Percentiles rank a stretch among this genome's conserved stretches.
These are phyloP conservation scores for Akebia trifoliata DNA, from an alignment of 164 flowering plant species.

Conservation along the genomic window DNA sequence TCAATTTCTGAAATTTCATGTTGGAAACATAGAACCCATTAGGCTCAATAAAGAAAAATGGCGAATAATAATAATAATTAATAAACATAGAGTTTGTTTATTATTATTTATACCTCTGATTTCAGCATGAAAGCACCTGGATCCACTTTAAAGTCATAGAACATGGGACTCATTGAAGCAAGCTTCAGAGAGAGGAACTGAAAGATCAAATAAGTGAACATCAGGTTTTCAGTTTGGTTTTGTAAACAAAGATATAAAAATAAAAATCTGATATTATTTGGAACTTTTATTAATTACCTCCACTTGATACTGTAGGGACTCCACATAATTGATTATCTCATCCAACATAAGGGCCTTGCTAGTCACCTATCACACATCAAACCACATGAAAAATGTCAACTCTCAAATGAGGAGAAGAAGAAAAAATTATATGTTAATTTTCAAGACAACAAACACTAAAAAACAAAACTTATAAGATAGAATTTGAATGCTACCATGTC, in stretches of 20 bases:
- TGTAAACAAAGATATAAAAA: not conserved
- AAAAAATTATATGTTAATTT: too few relatives aligned
- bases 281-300: slow-evolving; percentile 46
- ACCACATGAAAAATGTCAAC: slow-evolving; percentile 19
- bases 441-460: too few relatives aligned
- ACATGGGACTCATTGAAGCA: slow-evolving; percentile 55
- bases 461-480: slow-evolving; percentile 9
- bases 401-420: slow-evolving; percentile 10
- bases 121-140: slow-evolving; percentile 36
- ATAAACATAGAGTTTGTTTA: too few relatives aligned
- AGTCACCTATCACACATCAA: slow-evolving; percentile 41
- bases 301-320: slow-evolving; percentile 79
- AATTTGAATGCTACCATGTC: slow-evolving; percentile 31
- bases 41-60: not conserved
- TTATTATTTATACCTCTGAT: slow-evolving; percentile 25
- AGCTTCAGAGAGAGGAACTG: slow-evolving; percentile 89
- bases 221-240: not conserved
- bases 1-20: slow-evolving; percentile 32
- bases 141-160: slow-evolving; percentile 52
- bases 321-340: slow-evolving; percentile 80
- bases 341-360: slow-evolving; percentile 91
- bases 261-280: too few relatives aligned
- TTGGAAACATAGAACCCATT: slow-evolving; percentile 17
- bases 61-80: not conserved
- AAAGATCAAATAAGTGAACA: slow-evolving; percentile 1